Evolutionary conservation across 805 yeast species (phyloP).

Genomic region (Lipomyces yamadae): DNA sequence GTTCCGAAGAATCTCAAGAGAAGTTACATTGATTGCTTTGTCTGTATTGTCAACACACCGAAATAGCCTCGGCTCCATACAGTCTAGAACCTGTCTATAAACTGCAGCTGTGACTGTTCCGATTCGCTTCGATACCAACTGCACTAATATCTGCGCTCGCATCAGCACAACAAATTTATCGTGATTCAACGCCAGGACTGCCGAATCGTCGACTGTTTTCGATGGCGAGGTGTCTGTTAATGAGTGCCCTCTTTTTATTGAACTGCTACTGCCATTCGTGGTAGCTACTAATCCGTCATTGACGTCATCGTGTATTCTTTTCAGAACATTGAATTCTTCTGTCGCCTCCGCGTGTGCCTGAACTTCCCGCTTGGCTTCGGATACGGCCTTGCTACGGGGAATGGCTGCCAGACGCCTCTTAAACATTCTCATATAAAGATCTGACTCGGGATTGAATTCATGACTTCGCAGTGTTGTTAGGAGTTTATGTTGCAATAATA

Average conservation of each 20-base stretch:
- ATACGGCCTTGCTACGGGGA: constrained; percentile 44
- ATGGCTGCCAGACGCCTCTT: constrained; percentile 27
- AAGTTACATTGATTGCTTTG: constrained; percentile 38
- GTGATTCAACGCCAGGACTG: constrained; percentile 63
- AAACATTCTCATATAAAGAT: constrained; percentile 39
- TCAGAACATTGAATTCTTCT: constrained; percentile 36
- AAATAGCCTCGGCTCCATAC: constrained; percentile 58
- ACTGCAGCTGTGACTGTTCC: constrained; percentile 72
- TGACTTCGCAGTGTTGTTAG: constrained; percentile 53
- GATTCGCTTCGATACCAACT: constrained; percentile 66
- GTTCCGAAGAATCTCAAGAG: constrained; percentile 45
- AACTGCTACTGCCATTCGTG: constrained; percentile 16
- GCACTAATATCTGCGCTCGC: constrained; percentile 66
- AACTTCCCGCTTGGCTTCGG: constrained; percentile 61
- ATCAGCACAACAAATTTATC: constrained; percentile 68
- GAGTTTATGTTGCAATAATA: constrained; percentile 56
- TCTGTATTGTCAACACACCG: constrained; percentile 44
- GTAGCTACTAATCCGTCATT: constrained; percentile 34
- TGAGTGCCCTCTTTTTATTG: not conserved
- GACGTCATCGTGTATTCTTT: constrained; percentile 31
- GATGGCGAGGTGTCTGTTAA: not conserved
- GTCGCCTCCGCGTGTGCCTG: constrained; percentile 67
- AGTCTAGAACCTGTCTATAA: constrained; percentile 60
- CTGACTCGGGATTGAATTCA: constrained; percentile 47
- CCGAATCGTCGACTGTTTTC: constrained; percentile 24